Percentiles rank a stretch among this genome's conserved stretches.
Evolutionary conservation across 1,284 basidiomycete species (phyloP).

Genomic region (Trichosporon sp.): DNA sequence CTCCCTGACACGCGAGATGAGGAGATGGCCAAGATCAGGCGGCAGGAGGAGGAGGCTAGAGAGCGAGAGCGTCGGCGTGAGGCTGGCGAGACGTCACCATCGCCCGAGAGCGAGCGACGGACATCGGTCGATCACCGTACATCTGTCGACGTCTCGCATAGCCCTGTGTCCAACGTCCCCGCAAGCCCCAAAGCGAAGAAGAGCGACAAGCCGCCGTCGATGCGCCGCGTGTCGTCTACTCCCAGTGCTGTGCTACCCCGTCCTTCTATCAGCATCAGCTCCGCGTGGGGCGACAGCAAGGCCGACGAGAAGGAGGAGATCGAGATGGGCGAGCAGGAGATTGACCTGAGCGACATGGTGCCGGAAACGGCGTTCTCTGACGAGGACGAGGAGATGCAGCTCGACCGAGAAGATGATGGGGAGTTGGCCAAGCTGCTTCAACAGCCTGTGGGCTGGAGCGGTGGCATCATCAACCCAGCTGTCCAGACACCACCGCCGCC

Average conservation of each 20-base stretch:
- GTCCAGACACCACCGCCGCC: slow-evolving; percentile 29
- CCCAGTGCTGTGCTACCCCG: neutral
- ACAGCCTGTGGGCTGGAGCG: slow-evolving; percentile 41
- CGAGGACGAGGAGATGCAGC: slow-evolving; percentile 19
- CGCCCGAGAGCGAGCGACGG: neutral
- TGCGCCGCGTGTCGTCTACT: neutral
- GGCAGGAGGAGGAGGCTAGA: slow-evolving; percentile 28
- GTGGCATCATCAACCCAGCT: slow-evolving; percentile 43
- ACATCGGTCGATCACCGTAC: neutral
- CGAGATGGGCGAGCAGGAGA: slow-evolving; percentile 30
- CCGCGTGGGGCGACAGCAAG: slow-evolving; percentile 29
- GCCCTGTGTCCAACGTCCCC: neutral
- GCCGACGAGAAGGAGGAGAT: neutral
- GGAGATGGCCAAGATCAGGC: slow-evolving; percentile 24
- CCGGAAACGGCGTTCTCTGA: slow-evolving; percentile 21
- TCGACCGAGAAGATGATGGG: slow-evolving; percentile 19
- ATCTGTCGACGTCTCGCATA: slow-evolving; percentile 8
- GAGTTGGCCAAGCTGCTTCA: slow-evolving; percentile 35
- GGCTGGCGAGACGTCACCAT: neutral
- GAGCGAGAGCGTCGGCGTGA: slow-evolving; percentile 21
- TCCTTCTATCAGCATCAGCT: slow-evolving; percentile 25
- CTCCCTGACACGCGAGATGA: slow-evolving; percentile 35
- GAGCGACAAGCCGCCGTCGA: neutral
- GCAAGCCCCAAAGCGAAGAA: neutral
- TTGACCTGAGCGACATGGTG: slow-evolving; percentile 51